These are phyloP conservation scores for Hypsizygus ulmarius DNA, from an alignment of 1,284 basidiomycete species.

Conservation along the genomic window DNA sequence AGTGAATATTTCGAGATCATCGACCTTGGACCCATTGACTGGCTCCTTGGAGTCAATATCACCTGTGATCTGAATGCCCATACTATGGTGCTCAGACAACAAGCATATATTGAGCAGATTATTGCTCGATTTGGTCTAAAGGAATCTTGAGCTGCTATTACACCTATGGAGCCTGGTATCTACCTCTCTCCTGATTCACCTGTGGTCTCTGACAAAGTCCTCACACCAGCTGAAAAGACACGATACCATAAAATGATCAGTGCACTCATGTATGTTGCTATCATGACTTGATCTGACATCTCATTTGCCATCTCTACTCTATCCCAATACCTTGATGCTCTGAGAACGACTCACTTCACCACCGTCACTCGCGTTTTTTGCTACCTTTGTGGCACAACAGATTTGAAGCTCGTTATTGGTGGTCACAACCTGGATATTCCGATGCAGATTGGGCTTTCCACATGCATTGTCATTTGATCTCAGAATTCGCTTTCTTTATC, in stretches of 20 bases:
- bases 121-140: constrained; percentile 20
- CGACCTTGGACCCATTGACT: constrained; percentile 27
- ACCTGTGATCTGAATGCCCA: constrained; percentile 15
- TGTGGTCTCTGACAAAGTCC: constrained; percentile 14
- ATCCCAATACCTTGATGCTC: constrained; percentile 19
- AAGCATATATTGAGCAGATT: constrained; percentile 26
- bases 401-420: constrained; percentile 21
- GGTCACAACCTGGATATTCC: constrained; percentile 16
- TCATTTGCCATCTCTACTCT: constrained; percentile 22
- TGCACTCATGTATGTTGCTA: constrained; percentile 26
- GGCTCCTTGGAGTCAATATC: constrained; percentile 27
- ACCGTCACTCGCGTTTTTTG: constrained; percentile 12
- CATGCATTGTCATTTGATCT: constrained; percentile 9
- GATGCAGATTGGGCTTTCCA: constrained; percentile 30
- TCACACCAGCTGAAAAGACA: constrained; percentile 9
- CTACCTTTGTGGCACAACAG: constrained; percentile 28
- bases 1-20: constrained; percentile 25
- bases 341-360: constrained; percentile 19
- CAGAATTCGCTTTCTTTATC: constrained; percentile 24
- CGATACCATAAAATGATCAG: constrained; percentile 24
- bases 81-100: constrained; percentile 26
- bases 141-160: constrained; percentile 16
- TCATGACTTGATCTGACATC: constrained; percentile 26
- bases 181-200: constrained; percentile 19
- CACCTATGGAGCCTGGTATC: constrained; percentile 19